Conservation (phyloP, 768 basidiomycete genomes). For the Crucibulum laeve region DNA sequence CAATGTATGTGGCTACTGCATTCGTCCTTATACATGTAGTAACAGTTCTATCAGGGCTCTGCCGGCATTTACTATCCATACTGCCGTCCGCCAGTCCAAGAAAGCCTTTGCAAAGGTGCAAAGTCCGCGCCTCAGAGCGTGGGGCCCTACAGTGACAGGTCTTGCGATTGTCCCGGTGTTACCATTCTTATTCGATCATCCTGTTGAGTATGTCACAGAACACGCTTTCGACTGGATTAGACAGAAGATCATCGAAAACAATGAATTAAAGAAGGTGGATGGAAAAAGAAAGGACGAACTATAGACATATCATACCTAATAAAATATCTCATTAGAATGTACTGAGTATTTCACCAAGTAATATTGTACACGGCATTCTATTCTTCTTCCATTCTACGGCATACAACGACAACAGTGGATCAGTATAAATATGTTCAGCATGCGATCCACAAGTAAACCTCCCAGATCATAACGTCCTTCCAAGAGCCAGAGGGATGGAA, state of each 20-base stretch:
- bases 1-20: slow-evolving; percentile 50
- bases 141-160: slow-evolving; percentile 77
- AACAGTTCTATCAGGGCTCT: slow-evolving; percentile 51
- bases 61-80: slow-evolving; percentile 83
- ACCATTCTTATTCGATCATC: slow-evolving; percentile 77
- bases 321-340: neutral
- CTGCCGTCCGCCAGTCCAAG: slow-evolving; percentile 70
- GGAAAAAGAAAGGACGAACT: slow-evolving; percentile 2
- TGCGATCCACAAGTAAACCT: neutral
- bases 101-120: slow-evolving; percentile 57
- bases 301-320: slow-evolving; percentile 22
- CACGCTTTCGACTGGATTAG: slow-evolving; percentile 67
- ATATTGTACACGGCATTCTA: neutral
- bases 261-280: slow-evolving; percentile 16
- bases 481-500: slow-evolving; percentile 73
- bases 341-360: neutral
- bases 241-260: slow-evolving; percentile 42
- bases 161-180: slow-evolving; percentile 69
- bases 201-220: slow-evolving; percentile 71
- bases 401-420: slow-evolving; percentile 1
- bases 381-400: neutral
- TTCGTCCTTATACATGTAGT: slow-evolving; percentile 6
- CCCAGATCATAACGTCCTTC: slow-evolving; percentile 34
- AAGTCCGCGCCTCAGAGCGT: slow-evolving; percentile 55
- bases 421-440: slow-evolving; percentile 3